Evolutionary conservation across 2,329 filamentous ascomycete genomes (phyloP), one percentile per base, ranked within the genome.

Genomic region (Cryphonectria japonica): DNA sequence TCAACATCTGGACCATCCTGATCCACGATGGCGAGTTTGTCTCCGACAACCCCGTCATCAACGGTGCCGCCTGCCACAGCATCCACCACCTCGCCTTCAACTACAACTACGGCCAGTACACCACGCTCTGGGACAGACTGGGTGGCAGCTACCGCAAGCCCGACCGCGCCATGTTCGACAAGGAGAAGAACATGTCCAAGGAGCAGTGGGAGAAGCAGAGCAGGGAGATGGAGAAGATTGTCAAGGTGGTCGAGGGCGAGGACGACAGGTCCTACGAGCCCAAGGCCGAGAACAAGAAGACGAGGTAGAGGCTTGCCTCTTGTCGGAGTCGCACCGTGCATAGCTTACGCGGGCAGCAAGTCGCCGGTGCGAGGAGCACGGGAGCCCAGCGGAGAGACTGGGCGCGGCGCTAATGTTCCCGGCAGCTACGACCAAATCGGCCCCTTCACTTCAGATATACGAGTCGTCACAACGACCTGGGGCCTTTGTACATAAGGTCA

Each of bases 11-110:
- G 95, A 97, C 95, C 54, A 93, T 98, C 77, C 87, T 98, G 83
- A 98, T 98, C 78, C 90, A 98, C 81, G 95, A 98, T 77, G 95
- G 95, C 77, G 95, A 98, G 83, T 98, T 97, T 79, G 89, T 97
- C 22, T 92, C 94, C 78, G 93, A 98, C 83, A 93, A 92, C 77
- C 92, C 94, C n/a, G 81, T 98, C 76, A 90, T 98, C 82, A 98
- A 98, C 80, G 95, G 95, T 67, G 94, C 95, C 16, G 95, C 95
- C 39, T 98, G 95, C 85, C 95, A 98, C 81, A 94, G 92, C 32
- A 89, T 95, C 87, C 95, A 98, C 82, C 95, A 98, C 79, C 82
- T 94, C 54, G 93, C 93, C 82, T 93, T 93, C 85, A 92, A 93
- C 83, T 93, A 93, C 86, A 98, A 97, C 84, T 98, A 97, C 78